Evolutionary conservation across 257 asterid genomes (phyloP).

Genomic region (Nemophila menziesii): DNA sequence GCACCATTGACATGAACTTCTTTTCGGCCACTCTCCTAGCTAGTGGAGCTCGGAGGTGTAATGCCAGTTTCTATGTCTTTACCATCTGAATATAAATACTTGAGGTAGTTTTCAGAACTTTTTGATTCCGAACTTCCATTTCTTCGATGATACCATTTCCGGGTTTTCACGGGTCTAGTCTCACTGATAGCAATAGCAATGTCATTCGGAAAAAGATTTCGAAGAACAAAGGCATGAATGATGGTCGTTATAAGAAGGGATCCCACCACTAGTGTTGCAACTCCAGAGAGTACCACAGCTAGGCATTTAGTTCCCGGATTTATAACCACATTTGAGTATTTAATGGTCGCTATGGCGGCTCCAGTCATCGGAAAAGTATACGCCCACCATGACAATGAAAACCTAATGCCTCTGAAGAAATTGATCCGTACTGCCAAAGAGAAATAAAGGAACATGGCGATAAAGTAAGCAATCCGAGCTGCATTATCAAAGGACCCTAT

Average conservation of each 20-base stretch:
- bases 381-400: slow-evolving; percentile 92
- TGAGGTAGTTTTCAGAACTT: slow-evolving; percentile 33
- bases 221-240: slow-evolving; percentile 51
- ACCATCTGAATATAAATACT: slow-evolving; percentile 32
- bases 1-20: slow-evolving; percentile 2
- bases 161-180: slow-evolving; percentile 22
- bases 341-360: slow-evolving; percentile 59
- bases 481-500: slow-evolving; percentile 66
- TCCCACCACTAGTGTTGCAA: slow-evolving; percentile 47
- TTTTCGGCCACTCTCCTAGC: slow-evolving; percentile 6
- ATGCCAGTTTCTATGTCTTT: slow-evolving; percentile 44
- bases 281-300: slow-evolving; percentile 30
- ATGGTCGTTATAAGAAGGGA: slow-evolving; percentile 49
- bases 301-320: slow-evolving; percentile 25
- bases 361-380: slow-evolving; percentile 91
- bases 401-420: slow-evolving; percentile 78
- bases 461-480: slow-evolving; percentile 60
- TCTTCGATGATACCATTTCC: slow-evolving; percentile 38
- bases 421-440: slow-evolving; percentile 51
- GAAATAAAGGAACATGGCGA: slow-evolving; percentile 43
- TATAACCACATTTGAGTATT: slow-evolving; percentile 38
- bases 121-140: slow-evolving; percentile 30
- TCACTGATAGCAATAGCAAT: slow-evolving; percentile 65
- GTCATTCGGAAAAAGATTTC: slow-evolving; percentile 71
- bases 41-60: slow-evolving; percentile 11